Evolutionary conservation across 805 yeast genomes (phyloP).

Genomic region (Cyberlindnera americana): DNA sequence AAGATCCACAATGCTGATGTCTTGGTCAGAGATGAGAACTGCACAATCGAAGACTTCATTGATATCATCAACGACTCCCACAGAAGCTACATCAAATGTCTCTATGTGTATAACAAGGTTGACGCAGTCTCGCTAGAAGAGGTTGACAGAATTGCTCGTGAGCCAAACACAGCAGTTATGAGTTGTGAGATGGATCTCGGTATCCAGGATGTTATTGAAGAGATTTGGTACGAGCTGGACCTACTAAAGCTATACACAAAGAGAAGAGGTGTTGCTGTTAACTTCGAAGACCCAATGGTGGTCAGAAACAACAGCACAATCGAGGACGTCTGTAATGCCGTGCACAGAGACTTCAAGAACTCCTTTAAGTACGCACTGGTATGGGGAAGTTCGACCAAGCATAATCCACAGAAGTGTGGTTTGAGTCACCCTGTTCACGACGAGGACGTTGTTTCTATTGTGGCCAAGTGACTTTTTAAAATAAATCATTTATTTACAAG

Average conservation of each 20-base stretch:
- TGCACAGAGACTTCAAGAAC: constrained; percentile 88
- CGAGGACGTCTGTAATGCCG: constrained; percentile 84
- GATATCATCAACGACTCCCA: constrained; percentile 87
- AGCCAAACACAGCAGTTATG: constrained; percentile 90
- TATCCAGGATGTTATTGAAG: constrained; percentile 81
- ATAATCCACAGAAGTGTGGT: constrained; percentile 96
- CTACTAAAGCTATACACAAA: constrained; percentile 83
- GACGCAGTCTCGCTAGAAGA: constrained; percentile 96
- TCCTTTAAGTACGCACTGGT: constrained; percentile 92
- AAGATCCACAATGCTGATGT: constrained; percentile 93
- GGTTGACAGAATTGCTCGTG: constrained; percentile 86
- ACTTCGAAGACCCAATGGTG: constrained; percentile 86
- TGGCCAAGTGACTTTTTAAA: constrained; percentile 57
- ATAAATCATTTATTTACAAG: constrained; percentile 2
- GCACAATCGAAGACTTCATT: constrained; percentile 89
- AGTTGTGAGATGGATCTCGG: constrained; percentile 89
- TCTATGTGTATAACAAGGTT: constrained; percentile 91
- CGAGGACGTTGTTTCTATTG: constrained; percentile 91
- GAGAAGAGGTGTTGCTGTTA: constrained; percentile 77
- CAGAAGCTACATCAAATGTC: constrained; percentile 83
- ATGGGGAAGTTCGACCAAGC: constrained; percentile 95
- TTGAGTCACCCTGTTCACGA: constrained; percentile 77
- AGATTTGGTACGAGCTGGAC: constrained; percentile 86
- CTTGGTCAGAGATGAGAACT: constrained; percentile 80
- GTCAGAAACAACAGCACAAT: constrained; percentile 77